Conservation (phyloP, 202 grass and related monocot species). For the Hordeum pubiflorum region DNA sequence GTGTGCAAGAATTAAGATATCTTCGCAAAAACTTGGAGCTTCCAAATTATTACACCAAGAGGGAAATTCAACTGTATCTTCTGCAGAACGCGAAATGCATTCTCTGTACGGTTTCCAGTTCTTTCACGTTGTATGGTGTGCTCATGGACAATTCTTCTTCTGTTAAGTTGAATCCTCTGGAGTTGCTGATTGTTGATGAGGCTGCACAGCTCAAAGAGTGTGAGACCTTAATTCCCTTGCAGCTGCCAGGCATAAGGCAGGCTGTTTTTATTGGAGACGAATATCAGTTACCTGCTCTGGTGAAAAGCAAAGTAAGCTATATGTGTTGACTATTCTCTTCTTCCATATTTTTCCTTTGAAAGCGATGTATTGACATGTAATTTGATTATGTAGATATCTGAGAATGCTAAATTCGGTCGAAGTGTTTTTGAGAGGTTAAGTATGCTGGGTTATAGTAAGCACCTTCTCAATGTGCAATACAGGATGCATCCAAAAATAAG, state of each 20-base stretch:
- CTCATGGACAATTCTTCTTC: background rate
- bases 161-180: background rate
- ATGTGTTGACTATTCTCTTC: background rate
- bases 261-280: slow-evolving; percentile 52
- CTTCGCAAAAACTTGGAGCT: slow-evolving; percentile 15
- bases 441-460: slow-evolving; percentile 36
- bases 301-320: slow-evolving; percentile 42
- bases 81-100: slow-evolving; percentile 18
- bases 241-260: slow-evolving; percentile 17
- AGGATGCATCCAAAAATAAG: slow-evolving; percentile 58
- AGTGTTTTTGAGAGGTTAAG: slow-evolving; percentile 54
- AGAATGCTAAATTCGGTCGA: slow-evolving; percentile 29
- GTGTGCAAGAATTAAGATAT: slow-evolving; percentile 26
- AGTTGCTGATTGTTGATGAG: slow-evolving; percentile 44
- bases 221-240: slow-evolving; percentile 49
- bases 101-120: slow-evolving; percentile 44
- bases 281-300: slow-evolving; percentile 39
- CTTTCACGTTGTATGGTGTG: slow-evolving; percentile 20
- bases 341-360: background rate
- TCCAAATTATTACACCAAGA: background rate
- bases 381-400: slow-evolving; percentile 33
- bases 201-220: slow-evolving; percentile 62
- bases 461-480: slow-evolving; percentile 48
- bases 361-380: background rate
- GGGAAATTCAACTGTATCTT: slow-evolving; percentile 11